These are phyloP conservation scores for Asterochloris sp. DNA, from an alignment of 139 green algal genomes.

Conservation along the genomic window DNA sequence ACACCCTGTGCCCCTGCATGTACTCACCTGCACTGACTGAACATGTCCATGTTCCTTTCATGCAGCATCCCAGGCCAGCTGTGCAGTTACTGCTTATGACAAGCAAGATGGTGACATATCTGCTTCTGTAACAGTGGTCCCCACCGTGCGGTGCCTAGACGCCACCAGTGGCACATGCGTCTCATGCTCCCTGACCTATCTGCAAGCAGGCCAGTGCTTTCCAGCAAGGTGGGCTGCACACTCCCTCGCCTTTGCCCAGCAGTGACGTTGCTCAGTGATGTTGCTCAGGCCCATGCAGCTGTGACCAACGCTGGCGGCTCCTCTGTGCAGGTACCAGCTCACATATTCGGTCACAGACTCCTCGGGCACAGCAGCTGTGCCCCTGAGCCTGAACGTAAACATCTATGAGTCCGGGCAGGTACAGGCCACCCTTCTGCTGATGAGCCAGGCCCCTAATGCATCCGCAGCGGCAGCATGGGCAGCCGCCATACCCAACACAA, in stretches of 20 bases:
- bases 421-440: not conserved
- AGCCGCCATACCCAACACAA: no score
- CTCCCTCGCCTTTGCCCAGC: not conserved
- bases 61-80: not conserved
- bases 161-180: not conserved
- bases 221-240: not conserved
- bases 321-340: not conserved
- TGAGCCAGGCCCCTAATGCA: not conserved
- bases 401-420: not conserved
- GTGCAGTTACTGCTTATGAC: not conserved
- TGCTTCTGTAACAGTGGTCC: not conserved
- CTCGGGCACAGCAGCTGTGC: not conserved
- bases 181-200: not conserved
- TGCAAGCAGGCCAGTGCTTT: not conserved
- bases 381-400: not conserved
- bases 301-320: not conserved
- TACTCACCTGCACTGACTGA: not conserved
- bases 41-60: not conserved
- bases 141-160: not conserved
- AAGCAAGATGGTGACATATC: slow-evolving; percentile 1
- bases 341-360: not conserved
- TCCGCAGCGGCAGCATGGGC: no score
- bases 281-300: not conserved
- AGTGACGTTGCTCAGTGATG: not conserved
- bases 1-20: not conserved